phyloP scores from a whole-genome alignment of 352 stramenopile species.

The Nothophytophthora sp. region DNA sequence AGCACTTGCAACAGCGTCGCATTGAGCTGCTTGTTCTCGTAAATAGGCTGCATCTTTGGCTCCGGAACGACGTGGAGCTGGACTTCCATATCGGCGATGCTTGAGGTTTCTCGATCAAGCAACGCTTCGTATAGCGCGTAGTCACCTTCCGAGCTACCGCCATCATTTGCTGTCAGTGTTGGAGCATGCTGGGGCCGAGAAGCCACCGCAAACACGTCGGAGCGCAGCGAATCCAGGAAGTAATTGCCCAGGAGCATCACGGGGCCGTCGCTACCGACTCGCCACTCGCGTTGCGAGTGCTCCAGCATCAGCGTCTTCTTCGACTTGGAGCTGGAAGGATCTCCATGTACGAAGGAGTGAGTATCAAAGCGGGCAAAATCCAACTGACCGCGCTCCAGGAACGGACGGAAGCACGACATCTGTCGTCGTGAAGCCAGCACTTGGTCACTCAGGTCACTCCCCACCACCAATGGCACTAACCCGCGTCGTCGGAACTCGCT shows the following conservation, averaged over 20 bases:
- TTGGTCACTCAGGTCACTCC: constrained; percentile 71
- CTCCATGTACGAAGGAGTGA: constrained; percentile 33
- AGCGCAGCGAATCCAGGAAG: constrained; percentile 76
- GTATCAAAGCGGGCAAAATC: constrained; percentile 81
- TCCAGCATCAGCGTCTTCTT: constrained; percentile 37
- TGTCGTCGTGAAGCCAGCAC: constrained; percentile 60
- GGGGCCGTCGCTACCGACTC: constrained; percentile 45
- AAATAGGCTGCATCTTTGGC: constrained; percentile 23
- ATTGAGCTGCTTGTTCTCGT: constrained; percentile 42
- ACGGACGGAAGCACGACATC: constrained; percentile 64
- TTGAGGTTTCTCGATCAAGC: constrained; percentile 41
- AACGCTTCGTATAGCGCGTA: constrained; percentile 40
- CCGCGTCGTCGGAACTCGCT: constrained; percentile 25
- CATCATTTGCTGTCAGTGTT: no score
- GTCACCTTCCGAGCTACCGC: not conserved
- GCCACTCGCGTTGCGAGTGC: constrained; percentile 29
- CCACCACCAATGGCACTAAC: constrained; percentile 59
- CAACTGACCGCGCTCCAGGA: constrained; percentile 37
- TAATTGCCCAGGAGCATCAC: constrained; percentile 86
- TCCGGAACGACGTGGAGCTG: constrained; percentile 24
- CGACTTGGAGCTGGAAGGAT: not conserved
- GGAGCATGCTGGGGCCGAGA: no score
- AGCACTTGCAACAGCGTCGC: constrained; percentile 35
- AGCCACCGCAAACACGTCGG: constrained; percentile 67
- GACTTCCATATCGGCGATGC: constrained; percentile 59